phyloP scores from a whole-genome alignment of 192 early-diverging fungal genomes.

The Entomortierella parvispora region DNA sequence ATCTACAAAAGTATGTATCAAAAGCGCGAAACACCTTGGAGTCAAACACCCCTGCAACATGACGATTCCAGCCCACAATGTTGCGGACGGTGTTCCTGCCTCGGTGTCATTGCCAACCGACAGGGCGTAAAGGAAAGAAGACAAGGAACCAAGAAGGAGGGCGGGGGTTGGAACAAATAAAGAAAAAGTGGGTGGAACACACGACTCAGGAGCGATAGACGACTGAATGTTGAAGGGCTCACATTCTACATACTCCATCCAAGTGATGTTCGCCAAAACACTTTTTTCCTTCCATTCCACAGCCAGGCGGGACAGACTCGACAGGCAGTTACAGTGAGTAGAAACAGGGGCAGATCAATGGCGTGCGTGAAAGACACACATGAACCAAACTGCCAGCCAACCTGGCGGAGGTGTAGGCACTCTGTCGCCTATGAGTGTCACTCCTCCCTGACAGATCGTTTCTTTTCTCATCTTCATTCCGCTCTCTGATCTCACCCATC shows the following conservation, averaged over 20 bases:
- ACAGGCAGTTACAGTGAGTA: background rate
- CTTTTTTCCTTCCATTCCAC: too few species aligned
- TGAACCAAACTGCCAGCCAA: too few species aligned
- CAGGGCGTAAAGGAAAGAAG: too few species aligned
- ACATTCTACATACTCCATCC: background rate
- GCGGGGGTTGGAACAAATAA: background rate
- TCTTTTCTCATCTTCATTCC: background rate
- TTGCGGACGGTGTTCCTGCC: too few species aligned
- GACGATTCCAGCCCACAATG: too few species aligned
- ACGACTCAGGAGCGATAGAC: background rate
- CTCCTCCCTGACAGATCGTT: background rate
- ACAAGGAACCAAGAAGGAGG: too few species aligned
- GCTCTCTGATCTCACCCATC: background rate
- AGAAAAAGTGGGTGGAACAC: background rate
- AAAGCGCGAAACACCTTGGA: too few species aligned
- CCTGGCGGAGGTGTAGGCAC: background rate
- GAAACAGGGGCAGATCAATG: background rate
- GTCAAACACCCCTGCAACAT: too few species aligned
- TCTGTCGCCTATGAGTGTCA: background rate
- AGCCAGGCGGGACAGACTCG: background rate
- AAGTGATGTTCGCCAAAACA: background rate
- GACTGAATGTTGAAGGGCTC: background rate
- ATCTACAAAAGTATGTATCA: too few species aligned
- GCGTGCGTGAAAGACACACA: background rate
- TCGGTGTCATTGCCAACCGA: too few species aligned